Percentiles rank a stretch among this genome's conserved stretches.
phyloP scores from a whole-genome alignment of 2,329 filamentous ascomycete genomes.

The Colletotrichum theobromicola region DNA sequence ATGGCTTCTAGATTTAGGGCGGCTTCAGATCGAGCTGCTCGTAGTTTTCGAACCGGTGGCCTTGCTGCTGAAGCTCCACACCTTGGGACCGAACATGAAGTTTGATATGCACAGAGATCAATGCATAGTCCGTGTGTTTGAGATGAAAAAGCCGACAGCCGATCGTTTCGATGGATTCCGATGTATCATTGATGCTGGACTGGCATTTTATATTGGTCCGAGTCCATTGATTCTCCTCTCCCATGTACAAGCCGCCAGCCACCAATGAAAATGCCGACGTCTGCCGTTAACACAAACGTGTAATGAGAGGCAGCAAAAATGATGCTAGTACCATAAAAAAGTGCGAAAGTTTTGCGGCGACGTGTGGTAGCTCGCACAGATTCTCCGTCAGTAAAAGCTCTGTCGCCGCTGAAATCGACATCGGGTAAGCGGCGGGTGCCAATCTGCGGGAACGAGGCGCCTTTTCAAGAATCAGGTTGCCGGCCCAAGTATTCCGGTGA shows the following conservation, averaged over 20 bases:
- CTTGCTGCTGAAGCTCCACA: background rate
- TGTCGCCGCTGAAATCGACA: background rate
- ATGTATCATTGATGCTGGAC: background rate
- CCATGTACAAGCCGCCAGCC: background rate
- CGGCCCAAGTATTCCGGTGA: background rate
- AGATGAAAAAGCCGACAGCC: background rate
- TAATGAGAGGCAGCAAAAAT: background rate
- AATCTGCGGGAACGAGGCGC: background rate
- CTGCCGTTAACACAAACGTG: background rate
- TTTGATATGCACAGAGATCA: background rate
- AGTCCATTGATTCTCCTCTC: background rate
- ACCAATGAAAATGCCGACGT: background rate
- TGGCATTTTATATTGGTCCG: background rate
- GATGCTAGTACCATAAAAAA: background rate
- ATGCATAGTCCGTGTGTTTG: background rate
- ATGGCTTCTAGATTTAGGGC: background rate
- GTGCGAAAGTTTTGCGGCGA: background rate
- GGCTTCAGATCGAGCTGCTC: background rate
- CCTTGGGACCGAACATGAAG: background rate
- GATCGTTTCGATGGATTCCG: background rate
- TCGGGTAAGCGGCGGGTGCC: slow-evolving; percentile 11
- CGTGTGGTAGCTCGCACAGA: background rate
- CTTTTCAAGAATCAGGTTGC: background rate
- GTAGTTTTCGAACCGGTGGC: background rate
- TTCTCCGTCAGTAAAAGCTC: background rate